These are phyloP conservation scores for Cutaneotrichosporon sp. DNA, from an alignment of 1,284 basidiomycete species.

Conservation along the genomic window DNA sequence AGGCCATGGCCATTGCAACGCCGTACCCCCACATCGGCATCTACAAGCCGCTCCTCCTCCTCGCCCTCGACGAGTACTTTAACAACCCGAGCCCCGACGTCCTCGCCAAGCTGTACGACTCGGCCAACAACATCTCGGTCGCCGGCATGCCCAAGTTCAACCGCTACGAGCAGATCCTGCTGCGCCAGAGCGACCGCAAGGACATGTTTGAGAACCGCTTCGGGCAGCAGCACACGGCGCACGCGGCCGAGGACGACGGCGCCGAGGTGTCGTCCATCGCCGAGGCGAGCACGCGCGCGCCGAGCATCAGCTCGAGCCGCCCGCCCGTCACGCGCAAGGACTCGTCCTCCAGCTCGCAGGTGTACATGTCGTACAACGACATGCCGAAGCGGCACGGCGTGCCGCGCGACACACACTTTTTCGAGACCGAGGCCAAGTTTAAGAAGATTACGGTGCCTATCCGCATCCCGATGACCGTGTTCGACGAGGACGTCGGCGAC, in stretches of 20 bases:
- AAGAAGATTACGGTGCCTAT: slow-evolving; percentile 76
- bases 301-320: slow-evolving; percentile 16
- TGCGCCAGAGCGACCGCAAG: slow-evolving; percentile 85
- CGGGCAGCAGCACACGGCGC: slow-evolving; percentile 15
- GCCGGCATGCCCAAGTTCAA: slow-evolving; percentile 73
- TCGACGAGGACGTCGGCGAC: slow-evolving; percentile 95
- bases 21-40: slow-evolving; percentile 95
- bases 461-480: slow-evolving; percentile 79
- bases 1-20: slow-evolving; percentile 95
- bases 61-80: slow-evolving; percentile 96
- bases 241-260: slow-evolving; percentile 8
- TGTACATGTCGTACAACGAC: slow-evolving; percentile 16
- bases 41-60: slow-evolving; percentile 94
- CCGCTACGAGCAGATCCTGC: slow-evolving; percentile 80
- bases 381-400: slow-evolving; percentile 34
- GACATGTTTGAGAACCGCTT: slow-evolving; percentile 88
- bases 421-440: slow-evolving; percentile 79
- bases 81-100: slow-evolving; percentile 81
- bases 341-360: slow-evolving; percentile 15
- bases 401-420: slow-evolving; percentile 89
- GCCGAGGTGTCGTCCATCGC: neutral
- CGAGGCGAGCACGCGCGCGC: slow-evolving; percentile 8
- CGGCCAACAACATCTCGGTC: slow-evolving; percentile 90
- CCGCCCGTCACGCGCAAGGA: slow-evolving; percentile 19
- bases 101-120: slow-evolving; percentile 83